Evolutionary conservation across 345 rosid genomes (phyloP).

Genomic region (Syzygium grande): DNA sequence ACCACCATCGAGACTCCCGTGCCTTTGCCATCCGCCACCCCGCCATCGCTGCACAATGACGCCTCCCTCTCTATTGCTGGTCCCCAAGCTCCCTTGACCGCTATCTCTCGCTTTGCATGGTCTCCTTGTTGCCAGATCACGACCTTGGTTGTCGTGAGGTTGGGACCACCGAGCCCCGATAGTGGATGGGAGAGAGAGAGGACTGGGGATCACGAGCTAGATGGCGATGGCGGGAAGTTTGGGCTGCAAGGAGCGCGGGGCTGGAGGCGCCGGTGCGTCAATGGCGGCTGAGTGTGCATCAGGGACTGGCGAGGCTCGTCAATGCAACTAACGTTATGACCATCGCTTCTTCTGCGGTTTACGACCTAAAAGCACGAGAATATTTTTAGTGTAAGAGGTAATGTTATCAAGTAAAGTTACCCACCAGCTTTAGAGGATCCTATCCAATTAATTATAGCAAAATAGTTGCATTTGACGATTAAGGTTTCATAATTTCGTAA

Average conservation of each 20-base stretch:
- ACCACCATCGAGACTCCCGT: not conserved
- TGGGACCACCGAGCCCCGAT: no score
- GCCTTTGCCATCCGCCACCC: not conserved
- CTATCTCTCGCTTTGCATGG: not conserved
- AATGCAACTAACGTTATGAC: not conserved
- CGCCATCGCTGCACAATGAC: not conserved
- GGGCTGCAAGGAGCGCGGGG: not conserved
- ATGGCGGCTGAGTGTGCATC: rapidly evolving
- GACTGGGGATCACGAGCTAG: no score
- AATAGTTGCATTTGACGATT: not conserved
- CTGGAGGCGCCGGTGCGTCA: not conserved
- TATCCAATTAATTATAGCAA: not conserved
- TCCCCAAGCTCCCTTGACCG: not conserved
- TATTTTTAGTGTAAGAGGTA: not conserved
- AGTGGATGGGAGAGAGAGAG: no score
- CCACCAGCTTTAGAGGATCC: not conserved
- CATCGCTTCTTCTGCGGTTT: not conserved
- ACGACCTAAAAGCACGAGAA: not conserved
- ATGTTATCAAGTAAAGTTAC: not conserved
- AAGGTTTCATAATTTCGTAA: not conserved
- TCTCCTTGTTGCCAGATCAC: not conserved
- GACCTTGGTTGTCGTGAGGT: not conserved
- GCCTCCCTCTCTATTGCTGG: not conserved
- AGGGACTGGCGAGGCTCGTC: not conserved
- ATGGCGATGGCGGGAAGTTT: no score